Evolutionary conservation across 345 rosid genomes (phyloP).

Genomic region (Brassica carinata): DNA sequence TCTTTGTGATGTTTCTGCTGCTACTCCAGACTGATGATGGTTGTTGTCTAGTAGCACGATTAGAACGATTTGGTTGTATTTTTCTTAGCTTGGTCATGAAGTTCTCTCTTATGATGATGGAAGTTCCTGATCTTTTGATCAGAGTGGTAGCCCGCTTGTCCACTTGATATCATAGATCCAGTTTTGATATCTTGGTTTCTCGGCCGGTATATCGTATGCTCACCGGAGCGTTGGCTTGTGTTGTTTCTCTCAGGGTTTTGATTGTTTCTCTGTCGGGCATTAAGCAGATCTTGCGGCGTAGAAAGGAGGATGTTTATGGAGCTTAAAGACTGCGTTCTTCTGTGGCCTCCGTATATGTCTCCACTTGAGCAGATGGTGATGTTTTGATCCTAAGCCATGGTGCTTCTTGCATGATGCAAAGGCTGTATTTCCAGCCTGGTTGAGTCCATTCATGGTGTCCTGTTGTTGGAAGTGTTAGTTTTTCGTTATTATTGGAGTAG

Average conservation of each 20-base stretch:
- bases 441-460: neutral
- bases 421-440: neutral
- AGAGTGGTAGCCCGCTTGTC: neutral
- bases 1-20: too few relatives aligned
- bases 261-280: neutral
- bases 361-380: neutral
- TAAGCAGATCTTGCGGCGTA: neutral
- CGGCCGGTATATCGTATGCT: too few relatives aligned
- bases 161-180: neutral
- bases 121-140: neutral
- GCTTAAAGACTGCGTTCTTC: neutral
- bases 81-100: too few relatives aligned
- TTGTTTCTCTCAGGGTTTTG: too few relatives aligned
- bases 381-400: neutral
- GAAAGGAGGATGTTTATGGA: neutral
- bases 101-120: too few relatives aligned
- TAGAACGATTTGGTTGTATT: too few relatives aligned
- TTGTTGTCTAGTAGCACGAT: too few relatives aligned
- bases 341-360: neutral
- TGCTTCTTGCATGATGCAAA: neutral
- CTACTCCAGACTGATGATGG: too few relatives aligned
- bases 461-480: neutral
- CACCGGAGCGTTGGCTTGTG: too few relatives aligned
- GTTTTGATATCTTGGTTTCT: too few relatives aligned
- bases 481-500: neutral